Percentiles rank a stretch among this genome's conserved stretches.
phyloP scores from a whole-genome alignment of 345 rosid genomes.

The Lepidium aucheri region DNA sequence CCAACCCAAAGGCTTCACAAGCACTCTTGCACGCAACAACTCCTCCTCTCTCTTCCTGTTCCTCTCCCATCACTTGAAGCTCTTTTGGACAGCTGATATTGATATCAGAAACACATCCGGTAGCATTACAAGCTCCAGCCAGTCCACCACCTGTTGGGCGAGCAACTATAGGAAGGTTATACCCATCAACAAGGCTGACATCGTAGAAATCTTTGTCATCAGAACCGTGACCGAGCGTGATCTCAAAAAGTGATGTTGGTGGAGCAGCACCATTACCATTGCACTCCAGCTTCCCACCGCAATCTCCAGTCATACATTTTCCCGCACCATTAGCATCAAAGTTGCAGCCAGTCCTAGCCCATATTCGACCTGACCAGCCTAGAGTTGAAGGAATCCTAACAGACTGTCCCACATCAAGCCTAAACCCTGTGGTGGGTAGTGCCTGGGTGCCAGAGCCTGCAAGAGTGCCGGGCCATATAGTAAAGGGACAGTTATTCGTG shows the following conservation, averaged over 20 bases:
- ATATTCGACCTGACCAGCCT: slow-evolving; percentile 89
- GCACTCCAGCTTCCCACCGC: slow-evolving; percentile 75
- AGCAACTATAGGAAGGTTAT: slow-evolving; percentile 73
- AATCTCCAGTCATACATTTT: slow-evolving; percentile 68
- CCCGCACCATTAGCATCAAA: slow-evolving; percentile 57
- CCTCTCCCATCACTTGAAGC: slow-evolving; percentile 70
- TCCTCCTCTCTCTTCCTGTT: slow-evolving; percentile 31
- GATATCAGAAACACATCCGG: slow-evolving; percentile 61
- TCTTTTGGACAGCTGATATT: slow-evolving; percentile 77
- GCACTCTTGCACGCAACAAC: slow-evolving; percentile 82
- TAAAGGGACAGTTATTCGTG: slow-evolving; percentile 60
- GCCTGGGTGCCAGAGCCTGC: slow-evolving; percentile 75
- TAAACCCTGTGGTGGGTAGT: slow-evolving; percentile 60
- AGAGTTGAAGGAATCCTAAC: slow-evolving; percentile 44
- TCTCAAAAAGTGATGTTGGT: slow-evolving; percentile 81
- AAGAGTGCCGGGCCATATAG: slow-evolving; percentile 85
- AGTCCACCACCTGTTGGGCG: slow-evolving; percentile 46
- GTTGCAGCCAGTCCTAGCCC: slow-evolving; percentile 86
- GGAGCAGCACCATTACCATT: slow-evolving; percentile 67
- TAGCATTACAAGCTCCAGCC: slow-evolving; percentile 66
- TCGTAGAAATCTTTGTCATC: slow-evolving; percentile 60
- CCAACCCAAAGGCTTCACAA: slow-evolving; percentile 76
- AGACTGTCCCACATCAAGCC: slow-evolving; percentile 54
- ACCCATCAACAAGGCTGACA: slow-evolving; percentile 81
- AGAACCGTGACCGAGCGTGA: slow-evolving; percentile 46